Base-by-base conservation (phyloP, 768 basidiomycete species). In the Megacollybia marginata region DNA sequence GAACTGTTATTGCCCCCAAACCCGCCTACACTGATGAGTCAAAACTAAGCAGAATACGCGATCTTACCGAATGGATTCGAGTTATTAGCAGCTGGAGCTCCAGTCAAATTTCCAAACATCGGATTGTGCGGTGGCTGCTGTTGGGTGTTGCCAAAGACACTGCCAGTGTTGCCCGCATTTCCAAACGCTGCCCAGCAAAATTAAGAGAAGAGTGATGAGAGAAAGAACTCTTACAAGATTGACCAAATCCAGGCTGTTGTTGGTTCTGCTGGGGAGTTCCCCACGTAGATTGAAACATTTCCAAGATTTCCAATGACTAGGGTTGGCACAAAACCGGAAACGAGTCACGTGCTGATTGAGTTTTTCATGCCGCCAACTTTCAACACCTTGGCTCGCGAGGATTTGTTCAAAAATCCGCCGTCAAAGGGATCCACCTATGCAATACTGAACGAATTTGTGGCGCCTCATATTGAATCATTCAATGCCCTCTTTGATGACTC, bases 401-500 rank as follows among this genome's bases (percentile, higher is more conserved):
- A 80, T 7, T 65, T 74, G 4, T 96, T 96, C 68, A 76, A 78
- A 65, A 73, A 82, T 50, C 96, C 95, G 0, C 75, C 86, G 23
- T 73, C 75, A 56, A 67, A 78, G 38, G 79, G 79, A 18, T 78
- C 87, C 19, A 80, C 83, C 11, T 81, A 89, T 55, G 81, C 82
- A 16, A 88, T 88, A 48, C 74, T 98, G 52, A 91, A 96, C 57
- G 90, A 95, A 67, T 90, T 97, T 59, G 92, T 97, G 48, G 71
- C 80, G 19, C 95, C 96, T 6, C 94, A 97, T 63, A 80, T 98
- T 54, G 88, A 97, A 65, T 92, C 90, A 35, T 98, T 99, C 76
- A 95, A 98, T 66, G 85, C 92, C 13, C 77, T 99, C 23, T 94
- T 97, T 64, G 94, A 97, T 60, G 92, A 95, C 64, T 84, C 87